phyloP scores from a whole-genome alignment of 495 filamentous ascomycete genomes.

The Darksidea phi region DNA sequence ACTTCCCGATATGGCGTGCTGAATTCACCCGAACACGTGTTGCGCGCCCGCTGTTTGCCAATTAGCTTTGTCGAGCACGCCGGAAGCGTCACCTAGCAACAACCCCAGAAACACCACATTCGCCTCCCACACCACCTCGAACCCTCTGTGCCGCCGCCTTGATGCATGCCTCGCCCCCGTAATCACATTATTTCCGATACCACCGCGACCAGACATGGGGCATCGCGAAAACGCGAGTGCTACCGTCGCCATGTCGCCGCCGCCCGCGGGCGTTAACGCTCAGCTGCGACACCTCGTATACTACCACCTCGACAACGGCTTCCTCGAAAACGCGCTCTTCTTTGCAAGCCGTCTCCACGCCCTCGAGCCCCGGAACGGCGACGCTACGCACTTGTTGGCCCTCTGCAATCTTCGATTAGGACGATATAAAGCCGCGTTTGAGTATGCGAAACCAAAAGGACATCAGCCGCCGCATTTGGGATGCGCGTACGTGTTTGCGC shows the following conservation, averaged over 20 bases:
- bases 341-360: conserved; percentile 82
- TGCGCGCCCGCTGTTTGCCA: conserved; percentile 25
- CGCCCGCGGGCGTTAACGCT: conserved; percentile 61
- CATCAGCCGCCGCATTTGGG: conserved; percentile 72
- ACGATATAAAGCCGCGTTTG: conserved; percentile 71
- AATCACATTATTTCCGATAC: not conserved
- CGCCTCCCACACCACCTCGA: not conserved
- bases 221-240: not conserved
- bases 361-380: conserved; percentile 72
- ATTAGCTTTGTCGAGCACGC: conserved; percentile 36
- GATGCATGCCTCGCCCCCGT: conserved; percentile 8
- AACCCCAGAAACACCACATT: conserved; percentile 8
- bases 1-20: conserved; percentile 2
- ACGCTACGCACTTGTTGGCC: conserved; percentile 78
- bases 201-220: not conserved
- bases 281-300: conserved; percentile 83
- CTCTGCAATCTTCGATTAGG: conserved; percentile 81
- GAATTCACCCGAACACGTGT: not conserved
- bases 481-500: conserved; percentile 87
- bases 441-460: conserved; percentile 63
- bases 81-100: conserved; percentile 32
- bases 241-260: conserved; percentile 64
- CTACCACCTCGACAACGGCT: conserved; percentile 90
- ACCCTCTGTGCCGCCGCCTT: conserved; percentile 13
- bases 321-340: conserved; percentile 85